Conservation (phyloP, 352 stramenopile genomes). For the Phytophthora tubulina region DNA sequence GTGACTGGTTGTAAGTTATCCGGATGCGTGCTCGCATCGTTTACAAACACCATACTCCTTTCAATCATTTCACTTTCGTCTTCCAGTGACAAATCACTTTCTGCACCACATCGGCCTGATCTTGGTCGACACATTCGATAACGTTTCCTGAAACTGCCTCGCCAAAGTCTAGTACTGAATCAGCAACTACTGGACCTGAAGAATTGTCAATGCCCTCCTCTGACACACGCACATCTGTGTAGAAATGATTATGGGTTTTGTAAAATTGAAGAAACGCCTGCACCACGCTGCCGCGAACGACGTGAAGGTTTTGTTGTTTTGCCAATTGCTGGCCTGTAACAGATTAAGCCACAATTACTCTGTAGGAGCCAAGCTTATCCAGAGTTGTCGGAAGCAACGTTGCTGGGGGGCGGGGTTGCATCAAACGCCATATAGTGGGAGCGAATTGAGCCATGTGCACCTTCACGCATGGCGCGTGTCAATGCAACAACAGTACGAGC, state of each 20-base stretch:
- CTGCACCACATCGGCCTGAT: conserved; percentile 6
- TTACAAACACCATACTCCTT: conserved; percentile 8
- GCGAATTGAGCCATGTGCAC: background rate
- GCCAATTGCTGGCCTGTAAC: background rate
- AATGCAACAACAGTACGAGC: background rate
- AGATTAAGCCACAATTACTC: background rate
- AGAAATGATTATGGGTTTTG: background rate
- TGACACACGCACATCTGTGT: background rate
- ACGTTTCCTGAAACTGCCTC: background rate
- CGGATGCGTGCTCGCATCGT: background rate
- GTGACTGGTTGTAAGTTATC: no score
- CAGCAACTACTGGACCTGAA: background rate
- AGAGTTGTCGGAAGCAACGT: background rate
- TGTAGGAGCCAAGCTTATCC: background rate
- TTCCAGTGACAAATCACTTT: background rate
- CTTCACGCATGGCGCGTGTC: conserved; percentile 8
- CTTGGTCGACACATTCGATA: background rate
- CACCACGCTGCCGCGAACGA: background rate
- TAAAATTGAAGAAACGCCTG: background rate
- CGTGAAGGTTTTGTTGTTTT: conserved; percentile 1
- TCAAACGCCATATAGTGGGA: conserved; percentile 22
- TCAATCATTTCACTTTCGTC: conserved; percentile 12
- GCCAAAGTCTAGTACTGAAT: background rate
- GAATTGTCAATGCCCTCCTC: background rate
- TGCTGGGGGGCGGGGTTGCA: background rate